Evolutionary conservation across 495 filamentous ascomycete species (phyloP), one percentile per base, ranked within the genome.

Genomic region (Podospora pseudocomata): DNA sequence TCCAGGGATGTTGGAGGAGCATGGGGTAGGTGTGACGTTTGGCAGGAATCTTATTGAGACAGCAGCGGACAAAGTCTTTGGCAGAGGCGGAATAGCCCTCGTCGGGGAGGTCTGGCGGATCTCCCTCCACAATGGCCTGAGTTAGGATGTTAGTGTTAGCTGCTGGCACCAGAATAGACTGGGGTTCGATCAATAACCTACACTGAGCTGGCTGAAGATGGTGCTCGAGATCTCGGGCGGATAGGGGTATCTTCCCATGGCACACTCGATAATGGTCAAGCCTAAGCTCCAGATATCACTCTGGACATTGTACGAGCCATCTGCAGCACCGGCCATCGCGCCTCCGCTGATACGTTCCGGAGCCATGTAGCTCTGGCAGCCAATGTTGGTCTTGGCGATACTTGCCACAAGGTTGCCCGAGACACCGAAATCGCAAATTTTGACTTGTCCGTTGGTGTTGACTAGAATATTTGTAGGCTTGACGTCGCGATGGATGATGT

Each of bases 321-420:
- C 87, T 28, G 86, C 87, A 49, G 83, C 83, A 62, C 87, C 86
- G 11, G 90, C 87, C 73, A 93, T 88, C 70, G 92, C 86, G 27
- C 92, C 91, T 27, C 92, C 91, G 32, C 91, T 90, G 67, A 99
- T 99, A 64, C 95, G 86, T 76, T 99, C 95, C 3, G 95, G 95
- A 0, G 95, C 95, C 95, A 99, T 99, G 81, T 99, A 99, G 78
- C 93, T 97, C 77, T 99, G 95, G 74, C 95, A 99, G 23, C 95
- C 95, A 70, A 99, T 99, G 76, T 99, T 99, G 26, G 95, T 99
- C 79, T 97, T 97, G 26, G 95, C 95, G 71, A 98, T 97, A 80
- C 92, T 96, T 4, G 95, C 94, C 23, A 99, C 95, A 15, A 99
- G 80, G 73, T 99, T 99, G 49, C 95, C 95, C 63, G 91, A 95